Base-by-base conservation (phyloP, 495 filamentous ascomycete species). In the Hypoxylon rickii region DNA sequence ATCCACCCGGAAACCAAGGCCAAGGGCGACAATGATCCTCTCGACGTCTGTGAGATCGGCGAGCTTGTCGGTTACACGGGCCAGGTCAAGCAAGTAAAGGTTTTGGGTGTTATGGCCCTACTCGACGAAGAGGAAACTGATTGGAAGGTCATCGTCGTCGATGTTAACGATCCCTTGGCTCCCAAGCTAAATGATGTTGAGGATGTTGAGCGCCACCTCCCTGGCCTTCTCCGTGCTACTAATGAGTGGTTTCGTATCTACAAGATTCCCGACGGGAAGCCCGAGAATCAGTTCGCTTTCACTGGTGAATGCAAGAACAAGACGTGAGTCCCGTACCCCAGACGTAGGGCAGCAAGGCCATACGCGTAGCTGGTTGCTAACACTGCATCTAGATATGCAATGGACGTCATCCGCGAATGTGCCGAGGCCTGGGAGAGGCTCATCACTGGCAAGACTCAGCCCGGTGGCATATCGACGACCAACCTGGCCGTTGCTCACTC, bases 231-330 rank as follows among this genome's bases (percentile, higher is more conserved):
- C 69, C 85, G 95, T 60, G 95, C 95, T 69, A 97, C 94, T 71
- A 99, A 99, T 72, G 95, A 99, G 83, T 99, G 95, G 95, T 99
- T 99, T 89, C 90, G 95, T 75, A 97, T 99, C 84, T 99, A 99
- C 86, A 97, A 97, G 84, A 97, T 99, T 78, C 95, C 95, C 67
- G 95, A 99, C 70, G 95, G 95, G 82, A 99, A 97, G 91, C 92
- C 92, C 66, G 94, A 97, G 86, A 99, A 99, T 85, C 94, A 97
- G 80, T 97, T 99, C 69, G 95, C 95, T 64, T 99, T 99, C 85
- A 96, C 91, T 45, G 95, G 95, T 77, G 95, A 99, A 83, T 97
- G 95, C 89, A 99, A 99, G 86, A 99, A 99, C 86, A 95, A 92
- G 84, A 90, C 90, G 89, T 91, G 61, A 57, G 79, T 73, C 43